Conservation (phyloP, 176 grass and related monocot genomes). For the Oryza australiensis region DNA sequence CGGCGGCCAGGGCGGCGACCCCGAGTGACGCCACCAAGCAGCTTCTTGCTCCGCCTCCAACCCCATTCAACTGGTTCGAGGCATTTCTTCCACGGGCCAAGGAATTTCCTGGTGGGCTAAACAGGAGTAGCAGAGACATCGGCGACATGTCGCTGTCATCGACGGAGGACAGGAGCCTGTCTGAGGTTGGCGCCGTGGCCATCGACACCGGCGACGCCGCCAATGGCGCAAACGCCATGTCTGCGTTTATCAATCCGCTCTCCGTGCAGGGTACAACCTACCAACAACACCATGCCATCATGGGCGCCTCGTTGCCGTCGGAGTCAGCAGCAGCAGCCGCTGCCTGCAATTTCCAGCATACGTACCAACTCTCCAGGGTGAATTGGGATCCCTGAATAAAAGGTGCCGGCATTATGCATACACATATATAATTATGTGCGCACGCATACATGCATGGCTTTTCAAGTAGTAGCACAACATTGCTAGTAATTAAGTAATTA, state of each 20-base stretch:
- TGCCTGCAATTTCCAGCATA: conserved; percentile 55
- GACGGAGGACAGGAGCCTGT: background rate
- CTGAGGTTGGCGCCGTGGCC: conserved; percentile 2
- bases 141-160: conserved; percentile 31
- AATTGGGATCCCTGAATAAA: conserved; percentile 71
- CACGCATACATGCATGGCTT: conserved; percentile 27
- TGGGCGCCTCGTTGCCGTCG: conserved; percentile 21
- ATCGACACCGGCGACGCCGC: conserved; percentile 32
- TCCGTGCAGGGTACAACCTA: conserved; percentile 26
- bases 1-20: conserved; percentile 24
- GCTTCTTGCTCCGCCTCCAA: conserved; percentile 34
- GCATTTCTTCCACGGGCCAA: conserved; percentile 44
- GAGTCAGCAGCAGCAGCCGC: conserved; percentile 36
- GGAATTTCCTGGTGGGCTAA: conserved; percentile 38
- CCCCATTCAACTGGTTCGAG: conserved; percentile 57
- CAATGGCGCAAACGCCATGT: conserved; percentile 29
- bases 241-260: conserved; percentile 46
- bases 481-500: conserved; percentile 31
- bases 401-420: conserved; percentile 17
- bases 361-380: conserved; percentile 62
- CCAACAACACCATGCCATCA: conserved; percentile 38
- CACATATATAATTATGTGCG: background rate
- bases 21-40: conserved; percentile 26
- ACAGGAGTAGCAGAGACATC: background rate
- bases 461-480: conserved; percentile 27